Conservation (phyloP, 208 protist species). For the Angomonas ambiguus region DNA sequence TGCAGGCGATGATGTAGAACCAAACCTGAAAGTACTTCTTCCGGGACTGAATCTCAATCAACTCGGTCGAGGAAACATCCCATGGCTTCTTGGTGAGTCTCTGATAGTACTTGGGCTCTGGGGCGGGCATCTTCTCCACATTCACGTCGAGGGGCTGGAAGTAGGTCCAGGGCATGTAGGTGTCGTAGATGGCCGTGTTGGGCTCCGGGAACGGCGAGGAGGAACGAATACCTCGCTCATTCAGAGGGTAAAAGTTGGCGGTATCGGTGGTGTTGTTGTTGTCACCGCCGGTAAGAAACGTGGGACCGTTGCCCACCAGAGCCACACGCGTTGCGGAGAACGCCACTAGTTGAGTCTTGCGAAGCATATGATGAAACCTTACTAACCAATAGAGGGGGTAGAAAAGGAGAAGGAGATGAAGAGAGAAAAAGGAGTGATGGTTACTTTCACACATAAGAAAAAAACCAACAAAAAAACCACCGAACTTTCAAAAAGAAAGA, state of each 20-base stretch:
- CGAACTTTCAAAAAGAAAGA: constrained; percentile 5
- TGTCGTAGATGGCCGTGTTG: constrained; percentile 90
- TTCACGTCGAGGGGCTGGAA: constrained; percentile 89
- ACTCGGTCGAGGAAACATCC: constrained; percentile 84
- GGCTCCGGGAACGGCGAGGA: constrained; percentile 85
- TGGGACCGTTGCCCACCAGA: constrained; percentile 85
- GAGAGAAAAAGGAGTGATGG: not conserved
- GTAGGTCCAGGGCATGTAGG: constrained; percentile 87
- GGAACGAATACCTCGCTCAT: constrained; percentile 83
- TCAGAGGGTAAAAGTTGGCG: constrained; percentile 77
- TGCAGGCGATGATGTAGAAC: constrained; percentile 55
- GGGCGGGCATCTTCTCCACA: constrained; percentile 75
- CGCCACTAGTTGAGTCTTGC: constrained; percentile 63
- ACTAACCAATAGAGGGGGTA: not conserved
- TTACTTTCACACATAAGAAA: not conserved
- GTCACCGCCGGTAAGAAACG: constrained; percentile 84
- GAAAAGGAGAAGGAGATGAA: not conserved
- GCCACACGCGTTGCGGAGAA: constrained; percentile 60
- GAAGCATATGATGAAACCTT: constrained; percentile 15
- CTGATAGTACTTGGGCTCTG: constrained; percentile 89
- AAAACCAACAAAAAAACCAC: not conserved
- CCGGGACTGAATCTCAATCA: constrained; percentile 85
- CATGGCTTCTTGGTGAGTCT: constrained; percentile 81
- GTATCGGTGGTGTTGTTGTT: constrained; percentile 79
- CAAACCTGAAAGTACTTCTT: constrained; percentile 84